A percentile compares a stretch with the other conserved stretches of the same genome.
Evolutionary conservation across 257 asterid genomes (phyloP).

Genomic region (Catharanthus roseus): DNA sequence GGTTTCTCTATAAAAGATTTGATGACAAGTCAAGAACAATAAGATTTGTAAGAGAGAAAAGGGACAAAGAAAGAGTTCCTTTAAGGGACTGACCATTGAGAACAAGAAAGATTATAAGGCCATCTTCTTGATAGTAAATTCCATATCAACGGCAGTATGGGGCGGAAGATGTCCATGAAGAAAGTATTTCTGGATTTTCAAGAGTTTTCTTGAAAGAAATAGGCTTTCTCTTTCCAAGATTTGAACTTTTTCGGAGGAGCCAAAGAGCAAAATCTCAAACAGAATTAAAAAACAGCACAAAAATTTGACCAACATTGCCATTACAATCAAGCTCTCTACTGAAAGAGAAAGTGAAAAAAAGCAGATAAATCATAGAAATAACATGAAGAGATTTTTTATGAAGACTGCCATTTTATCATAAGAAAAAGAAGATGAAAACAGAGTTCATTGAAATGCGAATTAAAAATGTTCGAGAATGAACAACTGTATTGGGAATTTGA

Average conservation of each 20-base stretch:
- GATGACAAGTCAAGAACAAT: constrained; percentile 51
- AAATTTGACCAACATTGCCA: constrained; percentile 12
- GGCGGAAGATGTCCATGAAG: constrained; percentile 49
- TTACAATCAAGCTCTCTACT: background rate
- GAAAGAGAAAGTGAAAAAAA: background rate
- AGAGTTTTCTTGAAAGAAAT: constrained; percentile 50
- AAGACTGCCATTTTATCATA: background rate
- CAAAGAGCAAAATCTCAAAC: constrained; percentile 18
- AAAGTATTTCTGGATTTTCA: constrained; percentile 39
- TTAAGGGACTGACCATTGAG: constrained; percentile 40
- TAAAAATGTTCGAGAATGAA: background rate
- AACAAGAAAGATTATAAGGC: constrained; percentile 50
- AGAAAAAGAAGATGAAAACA: no score
- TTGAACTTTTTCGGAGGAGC: constrained; percentile 12
- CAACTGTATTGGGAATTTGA: constrained; percentile 2
- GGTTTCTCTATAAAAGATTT: constrained; percentile 39
- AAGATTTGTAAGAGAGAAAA: constrained; percentile 49
- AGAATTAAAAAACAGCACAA: constrained; percentile 17
- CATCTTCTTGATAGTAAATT: constrained; percentile 40
- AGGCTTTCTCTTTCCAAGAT: constrained; percentile 38
- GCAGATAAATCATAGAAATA: background rate
- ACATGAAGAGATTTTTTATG: background rate
- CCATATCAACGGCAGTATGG: constrained; percentile 77
- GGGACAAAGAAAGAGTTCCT: constrained; percentile 39
- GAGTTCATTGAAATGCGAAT: background rate